These are phyloP conservation scores for Arctium minus DNA, from an alignment of 129 eudicot species.

Conservation along the genomic window DNA sequence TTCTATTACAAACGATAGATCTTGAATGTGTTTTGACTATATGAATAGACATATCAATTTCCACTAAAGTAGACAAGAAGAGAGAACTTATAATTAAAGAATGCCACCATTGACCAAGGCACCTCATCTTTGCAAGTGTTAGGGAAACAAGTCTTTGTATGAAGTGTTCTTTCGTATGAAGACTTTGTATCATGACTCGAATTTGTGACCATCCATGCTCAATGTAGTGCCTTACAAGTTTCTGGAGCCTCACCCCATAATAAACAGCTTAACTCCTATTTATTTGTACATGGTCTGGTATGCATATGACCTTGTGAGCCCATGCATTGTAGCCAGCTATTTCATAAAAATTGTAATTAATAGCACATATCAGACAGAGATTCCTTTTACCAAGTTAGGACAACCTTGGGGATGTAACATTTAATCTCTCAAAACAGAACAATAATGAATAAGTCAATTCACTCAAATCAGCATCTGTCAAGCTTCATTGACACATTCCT, in stretches of 20 bases:
- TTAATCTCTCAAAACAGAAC: not conserved
- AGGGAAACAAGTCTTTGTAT: not conserved
- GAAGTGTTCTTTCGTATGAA: not conserved
- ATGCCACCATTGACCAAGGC: not conserved
- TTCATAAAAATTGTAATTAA: not conserved
- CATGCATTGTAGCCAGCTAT: not conserved
- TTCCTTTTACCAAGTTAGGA: not conserved
- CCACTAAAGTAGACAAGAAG: not conserved
- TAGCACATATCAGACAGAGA: not conserved
- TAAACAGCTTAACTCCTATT: not conserved
- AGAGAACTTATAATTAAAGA: not conserved
- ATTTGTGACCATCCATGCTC: not conserved
- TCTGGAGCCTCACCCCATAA: not conserved
- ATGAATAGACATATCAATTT: not conserved
- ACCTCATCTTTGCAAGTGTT: not conserved
- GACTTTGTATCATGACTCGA: not conserved
- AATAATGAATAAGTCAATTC: not conserved
- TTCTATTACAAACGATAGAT: not conserved
- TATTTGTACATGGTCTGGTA: not conserved
- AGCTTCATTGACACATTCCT: not conserved
- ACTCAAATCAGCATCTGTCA: not conserved
- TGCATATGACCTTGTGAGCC: not conserved
- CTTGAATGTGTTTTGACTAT: not conserved
- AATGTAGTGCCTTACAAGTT: not conserved
- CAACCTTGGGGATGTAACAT: not conserved